phyloP scores from a whole-genome alignment of 768 basidiomycete genomes.

The Lactarius hengduanensis region DNA sequence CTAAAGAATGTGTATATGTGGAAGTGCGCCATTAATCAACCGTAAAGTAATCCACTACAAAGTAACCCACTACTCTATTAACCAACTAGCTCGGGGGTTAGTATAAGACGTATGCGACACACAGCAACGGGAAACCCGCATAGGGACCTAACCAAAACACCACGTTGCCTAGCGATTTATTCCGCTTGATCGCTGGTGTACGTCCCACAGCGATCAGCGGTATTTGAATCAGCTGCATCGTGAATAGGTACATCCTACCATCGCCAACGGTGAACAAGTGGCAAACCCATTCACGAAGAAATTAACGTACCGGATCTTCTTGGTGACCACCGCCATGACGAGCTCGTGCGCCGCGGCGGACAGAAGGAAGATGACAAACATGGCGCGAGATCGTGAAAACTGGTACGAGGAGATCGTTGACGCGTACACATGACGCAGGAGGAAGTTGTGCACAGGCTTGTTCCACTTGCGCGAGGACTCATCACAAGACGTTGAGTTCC shows the following conservation, averaged over 20 bases:
- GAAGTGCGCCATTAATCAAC: neutral
- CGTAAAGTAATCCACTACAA: neutral
- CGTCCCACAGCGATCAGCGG: slow-evolving; percentile 85
- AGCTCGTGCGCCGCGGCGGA: slow-evolving; percentile 91
- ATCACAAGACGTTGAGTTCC: slow-evolving; percentile 97
- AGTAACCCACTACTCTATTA: too few relatives aligned
- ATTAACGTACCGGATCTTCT: slow-evolving; percentile 72
- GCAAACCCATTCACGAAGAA: neutral
- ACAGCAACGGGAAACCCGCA: slow-evolving; percentile 90
- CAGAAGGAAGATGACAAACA: slow-evolving; percentile 89
- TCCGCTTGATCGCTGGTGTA: slow-evolving; percentile 71
- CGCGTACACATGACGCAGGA: slow-evolving; percentile 93
- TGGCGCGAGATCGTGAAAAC: slow-evolving; percentile 75
- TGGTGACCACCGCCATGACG: slow-evolving; percentile 93
- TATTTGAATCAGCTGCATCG: slow-evolving; percentile 77
- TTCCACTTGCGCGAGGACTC: slow-evolving; percentile 99
- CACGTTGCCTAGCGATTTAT: slow-evolving; percentile 77
- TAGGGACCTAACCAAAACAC: slow-evolving; percentile 95
- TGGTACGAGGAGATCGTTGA: slow-evolving; percentile 77
- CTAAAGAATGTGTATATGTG: neutral
- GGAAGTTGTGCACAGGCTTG: slow-evolving; percentile 91
- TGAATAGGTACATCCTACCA: slow-evolving; percentile 79
- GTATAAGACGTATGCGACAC: slow-evolving; percentile 68
- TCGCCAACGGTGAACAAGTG: neutral
- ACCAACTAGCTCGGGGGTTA: slow-evolving; percentile 32